Base-by-base conservation (phyloP, 192 early-diverging fungal species). In the Ramicandelaber brevisporus region DNA sequence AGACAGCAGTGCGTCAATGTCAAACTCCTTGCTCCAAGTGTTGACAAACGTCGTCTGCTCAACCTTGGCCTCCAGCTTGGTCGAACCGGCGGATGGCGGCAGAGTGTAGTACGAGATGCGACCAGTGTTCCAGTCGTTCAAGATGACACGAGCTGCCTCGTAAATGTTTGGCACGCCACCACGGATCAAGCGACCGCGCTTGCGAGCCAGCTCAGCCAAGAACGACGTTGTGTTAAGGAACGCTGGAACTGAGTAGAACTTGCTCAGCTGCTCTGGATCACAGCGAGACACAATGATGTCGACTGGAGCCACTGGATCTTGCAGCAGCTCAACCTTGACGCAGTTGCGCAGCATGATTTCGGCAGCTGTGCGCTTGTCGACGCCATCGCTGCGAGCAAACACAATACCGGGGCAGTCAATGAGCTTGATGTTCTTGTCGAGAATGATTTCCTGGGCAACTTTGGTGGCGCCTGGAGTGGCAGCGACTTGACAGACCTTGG, bases 321-420 rank as follows among this genome's bases (percentile, higher is more conserved):
- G 84, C 12, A 96, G 52, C 20, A 86, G 53, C 46, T 98, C 89
- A 7, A 89, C 73, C 52, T 93, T 96, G 46, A 98, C 64, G 52
- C 85, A 96, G 59, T 98, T 98, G 37, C 87, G 59, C 40, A 98
- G 55, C 32, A 87, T 59, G 45, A 92, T 70, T 44, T 93, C 85
- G 27, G 59, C 59, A 17, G 38, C 28, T 10, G 34, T 44, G 0
- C 28, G 33, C 41, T 44, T 46, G 38, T 48, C 46, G 12, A 44
- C 31, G 41, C 55, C 49, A 21, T 40, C 28, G 30, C 28, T 11
- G 1, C 32, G 33, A 34, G 48, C 21, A 49, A 98, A 98, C 2
- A 98, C 87, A 41, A 98, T 98, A 32, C 93, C 93, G 4, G 93
- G 93, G 38, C 80, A 95, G 58, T 98, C 93, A 27, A 98, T 43